Evolutionary conservation across 1,284 basidiomycete genomes (phyloP), one percentile per base, ranked within the genome.

Genomic region (Pterula multifida): DNA sequence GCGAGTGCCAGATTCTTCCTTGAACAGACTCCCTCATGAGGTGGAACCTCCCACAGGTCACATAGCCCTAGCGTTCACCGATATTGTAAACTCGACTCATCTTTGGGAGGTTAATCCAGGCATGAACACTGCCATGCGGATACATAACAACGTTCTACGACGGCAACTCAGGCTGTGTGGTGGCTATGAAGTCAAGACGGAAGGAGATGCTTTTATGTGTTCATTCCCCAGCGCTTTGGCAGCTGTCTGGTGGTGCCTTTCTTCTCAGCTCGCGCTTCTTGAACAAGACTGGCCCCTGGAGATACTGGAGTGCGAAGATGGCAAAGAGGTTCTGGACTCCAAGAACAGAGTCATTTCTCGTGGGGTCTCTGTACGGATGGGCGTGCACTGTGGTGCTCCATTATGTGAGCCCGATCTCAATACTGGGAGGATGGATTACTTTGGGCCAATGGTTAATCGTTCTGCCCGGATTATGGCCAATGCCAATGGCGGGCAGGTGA

Each of bases 141-240:
- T 93, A 60, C 96, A 98, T 69, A 96, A 98, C 64, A 78, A 73
- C 53, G 72, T 98, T 13, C 75, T 98, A 52, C 83, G 95, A 21
- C 78, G 94, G 9, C 85, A 90, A 57, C 69, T 98, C 42, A 81
- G 95, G 26, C 75, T 89, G 49, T 95, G 94, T 60, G 94, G 93
- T 39, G 96, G 96, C 0, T 99, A 98, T 66, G 94, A 98, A 68
- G 95, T 98, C 60, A 99, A 99, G 68, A 98, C 96, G 19, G 96
- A 98, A 84, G 96, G 96, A 32, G 96, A 98, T 61, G 85, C 95
- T 0, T 98, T 98, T 72, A 96, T 98, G 90, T 94, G 95, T 47
- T 94, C 93, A 15, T 98, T 99, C 76, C 88, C 89, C 6, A 89
- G 82, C 3, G 81, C 93, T 4, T 75, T 90, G 2, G 78, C 90